These are phyloP conservation scores for Yueomyces sinensis DNA, from an alignment of 805 yeast species.

Conservation along the genomic window DNA sequence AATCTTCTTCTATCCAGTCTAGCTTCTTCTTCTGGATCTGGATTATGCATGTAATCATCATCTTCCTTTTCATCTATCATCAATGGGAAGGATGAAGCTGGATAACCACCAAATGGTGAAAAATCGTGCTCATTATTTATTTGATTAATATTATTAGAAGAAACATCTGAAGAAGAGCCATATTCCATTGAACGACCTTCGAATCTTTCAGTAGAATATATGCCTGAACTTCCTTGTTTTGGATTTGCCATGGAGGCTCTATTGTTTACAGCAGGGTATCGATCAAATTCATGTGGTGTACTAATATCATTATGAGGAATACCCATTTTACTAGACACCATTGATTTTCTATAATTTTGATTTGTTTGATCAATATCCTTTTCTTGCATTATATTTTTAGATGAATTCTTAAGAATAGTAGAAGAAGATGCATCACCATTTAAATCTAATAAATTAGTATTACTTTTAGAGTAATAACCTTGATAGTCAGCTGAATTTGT, in stretches of 20 bases:
- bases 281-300: constrained; percentile 47
- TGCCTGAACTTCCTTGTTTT: constrained; percentile 3
- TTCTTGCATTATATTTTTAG: background rate
- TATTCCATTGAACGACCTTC: background rate
- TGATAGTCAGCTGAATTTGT: constrained; percentile 13
- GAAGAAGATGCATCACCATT: background rate
- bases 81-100: constrained; percentile 81
- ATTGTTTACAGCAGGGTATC: constrained; percentile 53
- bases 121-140: constrained; percentile 42
- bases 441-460: background rate
- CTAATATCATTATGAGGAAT: constrained; percentile 14
- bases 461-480: constrained; percentile 19
- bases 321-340: background rate
- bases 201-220: constrained; percentile 15
- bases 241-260: constrained; percentile 36
- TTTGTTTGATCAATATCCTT: background rate
- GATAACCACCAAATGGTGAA: constrained; percentile 91
- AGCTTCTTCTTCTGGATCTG: constrained; percentile 87
- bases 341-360: background rate
- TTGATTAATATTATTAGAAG: constrained; percentile 22
- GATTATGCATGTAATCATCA: constrained; percentile 89
- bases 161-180: constrained; percentile 7
- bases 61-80: constrained; percentile 86
- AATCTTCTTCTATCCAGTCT: constrained; percentile 60
- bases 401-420: background rate